Percentiles rank a stretch among this genome's conserved stretches.
These are phyloP conservation scores for Geosmithia putterillii DNA, from an alignment of 2,329 filamentous ascomycete genomes.

Conservation along the genomic window DNA sequence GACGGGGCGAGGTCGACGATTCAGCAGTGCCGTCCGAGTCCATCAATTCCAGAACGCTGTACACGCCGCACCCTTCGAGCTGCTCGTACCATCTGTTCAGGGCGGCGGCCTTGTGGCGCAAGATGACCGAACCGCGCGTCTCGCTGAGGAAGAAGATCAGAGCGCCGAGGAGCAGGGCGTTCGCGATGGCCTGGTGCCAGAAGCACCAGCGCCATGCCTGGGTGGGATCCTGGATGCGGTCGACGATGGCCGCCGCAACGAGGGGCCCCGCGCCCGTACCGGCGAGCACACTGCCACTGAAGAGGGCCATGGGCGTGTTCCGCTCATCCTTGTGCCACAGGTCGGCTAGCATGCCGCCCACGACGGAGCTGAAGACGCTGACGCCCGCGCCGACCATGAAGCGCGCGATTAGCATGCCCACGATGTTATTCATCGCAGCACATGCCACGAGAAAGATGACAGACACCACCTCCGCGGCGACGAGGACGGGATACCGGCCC, in stretches of 20 bases:
- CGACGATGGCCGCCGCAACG: conserved; percentile 55
- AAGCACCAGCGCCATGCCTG: conserved; percentile 77
- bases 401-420: conserved; percentile 62
- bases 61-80: conserved; percentile 52
- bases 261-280: conserved; percentile 74
- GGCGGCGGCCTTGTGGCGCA: conserved; percentile 60
- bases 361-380: conserved; percentile 74
- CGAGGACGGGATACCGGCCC: conserved; percentile 73
- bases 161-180: conserved; percentile 44
- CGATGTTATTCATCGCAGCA: conserved; percentile 55
- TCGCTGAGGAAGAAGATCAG: conserved; percentile 66
- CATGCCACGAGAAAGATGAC: conserved; percentile 60
- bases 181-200: conserved; percentile 68
- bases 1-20: conserved; percentile 11
- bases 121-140: conserved; percentile 67
- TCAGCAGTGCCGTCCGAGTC: neutral
- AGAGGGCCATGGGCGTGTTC: conserved; percentile 84
- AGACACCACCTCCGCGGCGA: conserved; percentile 60
- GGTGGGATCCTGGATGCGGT: conserved; percentile 29
- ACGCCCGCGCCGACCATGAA: conserved; percentile 69
- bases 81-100: conserved; percentile 72
- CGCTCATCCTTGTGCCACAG: conserved; percentile 67
- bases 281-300: conserved; percentile 64
- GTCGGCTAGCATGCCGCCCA: conserved; percentile 84
- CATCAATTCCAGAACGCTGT: conserved; percentile 21